Conservation (phyloP, 345 rosid species). For the Cochlearia excelsa region DNA sequence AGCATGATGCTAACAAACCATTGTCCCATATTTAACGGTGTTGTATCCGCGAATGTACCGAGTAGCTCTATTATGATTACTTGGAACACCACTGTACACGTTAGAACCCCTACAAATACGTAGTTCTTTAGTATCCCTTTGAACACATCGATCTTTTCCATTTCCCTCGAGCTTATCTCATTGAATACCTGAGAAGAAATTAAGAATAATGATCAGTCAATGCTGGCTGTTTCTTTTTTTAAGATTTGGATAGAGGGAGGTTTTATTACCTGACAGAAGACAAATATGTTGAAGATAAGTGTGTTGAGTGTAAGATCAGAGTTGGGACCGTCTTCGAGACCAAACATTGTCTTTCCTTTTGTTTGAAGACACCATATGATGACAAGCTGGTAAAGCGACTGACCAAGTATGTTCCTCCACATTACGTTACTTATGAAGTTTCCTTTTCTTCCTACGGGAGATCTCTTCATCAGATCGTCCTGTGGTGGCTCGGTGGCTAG, state of each 20-base stretch:
- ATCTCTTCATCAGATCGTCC: slow-evolving; percentile 62
- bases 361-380: slow-evolving; percentile 67
- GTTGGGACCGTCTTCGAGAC: slow-evolving; percentile 39
- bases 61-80: slow-evolving; percentile 62
- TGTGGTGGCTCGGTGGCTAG: slow-evolving; percentile 87
- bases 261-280: slow-evolving; percentile 83
- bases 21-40: slow-evolving; percentile 62
- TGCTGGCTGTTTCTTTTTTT: slow-evolving; percentile 1
- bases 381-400: slow-evolving; percentile 75
- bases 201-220: not conserved
- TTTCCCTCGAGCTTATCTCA: slow-evolving; percentile 76
- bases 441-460: slow-evolving; percentile 73
- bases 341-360: slow-evolving; percentile 50
- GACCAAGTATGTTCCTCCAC: slow-evolving; percentile 97
- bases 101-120: slow-evolving; percentile 55
- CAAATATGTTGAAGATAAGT: slow-evolving; percentile 76
- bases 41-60: slow-evolving; percentile 68
- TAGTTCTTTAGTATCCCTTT: slow-evolving; percentile 62
- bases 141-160: slow-evolving; percentile 73
- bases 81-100: slow-evolving; percentile 61
- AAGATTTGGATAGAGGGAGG: not conserved
- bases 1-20: slow-evolving; percentile 71
- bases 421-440: slow-evolving; percentile 85
- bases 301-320: slow-evolving; percentile 73
- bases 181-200: slow-evolving; percentile 55